Evolutionary conservation across 441 rosid species (phyloP), one percentile per base, ranked within the genome.

Genomic region (Brassica hybrid): DNA sequence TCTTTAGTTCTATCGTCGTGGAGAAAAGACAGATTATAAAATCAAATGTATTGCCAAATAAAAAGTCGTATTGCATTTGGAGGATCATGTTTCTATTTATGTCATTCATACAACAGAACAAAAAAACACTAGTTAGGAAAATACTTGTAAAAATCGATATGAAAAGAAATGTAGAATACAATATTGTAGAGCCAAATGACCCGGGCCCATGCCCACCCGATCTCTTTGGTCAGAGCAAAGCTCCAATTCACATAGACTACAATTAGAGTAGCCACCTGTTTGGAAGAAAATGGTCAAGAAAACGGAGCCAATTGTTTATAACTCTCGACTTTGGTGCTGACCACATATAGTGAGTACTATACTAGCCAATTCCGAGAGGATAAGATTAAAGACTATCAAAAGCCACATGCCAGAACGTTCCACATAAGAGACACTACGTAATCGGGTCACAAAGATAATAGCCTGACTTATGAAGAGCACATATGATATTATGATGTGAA

Each of bases 121-220:
- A 36, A 30, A 45, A 71, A 58, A 72, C 41, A 72, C 64, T 60
- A 71, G 27, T 3, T 27, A 50, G 57, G 64, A 16, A 34, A 43
- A 77, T 59, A 77, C 75, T 57, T 78, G 62, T 61, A 36, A 36
- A 36, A 36, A 36, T 10, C 38, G 8, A 34, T 34, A 34, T 34
- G 38, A 6, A 34, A 8, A 34, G 38, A 34, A 34, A 34, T 34
- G 38, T 7, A 34, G 38, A 34, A 34, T 34, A 34, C 38, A 34
- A 34, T 34, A 2, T 34, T 34, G 38, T 34, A 34, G 38, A 34
- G 38, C 38, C 38, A 34, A 7, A 10, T 9, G 64, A 95, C 98
- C 16, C 98, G 97, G 6, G 99, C 98, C 98, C 99, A 95, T 58
- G 96, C 95, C 99, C 99, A 95, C 57, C 38, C 38, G 38, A 34